These are phyloP conservation scores for Cercospora sp. DNA, from an alignment of 2,329 filamentous ascomycete species.

Conservation along the genomic window DNA sequence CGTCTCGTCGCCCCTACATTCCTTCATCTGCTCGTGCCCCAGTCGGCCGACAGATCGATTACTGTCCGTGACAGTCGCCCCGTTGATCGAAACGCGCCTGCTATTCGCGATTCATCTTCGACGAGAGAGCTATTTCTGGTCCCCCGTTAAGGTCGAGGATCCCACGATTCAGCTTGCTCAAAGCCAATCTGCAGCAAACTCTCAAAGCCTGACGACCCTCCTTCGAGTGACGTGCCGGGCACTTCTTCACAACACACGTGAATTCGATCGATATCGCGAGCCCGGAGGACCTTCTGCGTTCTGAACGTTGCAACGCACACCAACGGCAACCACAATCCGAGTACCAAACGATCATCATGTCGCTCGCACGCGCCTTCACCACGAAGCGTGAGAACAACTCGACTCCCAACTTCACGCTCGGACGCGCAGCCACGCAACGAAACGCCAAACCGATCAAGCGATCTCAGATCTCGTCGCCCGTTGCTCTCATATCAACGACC, in stretches of 20 bases:
- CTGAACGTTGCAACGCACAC: constrained; percentile 10
- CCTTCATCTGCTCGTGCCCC: background rate
- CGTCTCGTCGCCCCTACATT: background rate
- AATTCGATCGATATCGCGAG: background rate
- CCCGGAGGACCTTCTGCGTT: constrained; percentile 11
- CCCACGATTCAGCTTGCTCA: background rate
- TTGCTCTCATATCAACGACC: constrained; percentile 87
- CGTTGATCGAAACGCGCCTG: background rate
- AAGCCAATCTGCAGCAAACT: constrained; percentile 4
- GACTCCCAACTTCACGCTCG: constrained; percentile 35
- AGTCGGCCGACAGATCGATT: background rate
- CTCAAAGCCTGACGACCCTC: background rate
- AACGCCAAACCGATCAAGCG: constrained; percentile 55
- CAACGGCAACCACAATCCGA: constrained; percentile 10
- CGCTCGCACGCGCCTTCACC: constrained; percentile 71
- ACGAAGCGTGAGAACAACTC: constrained; percentile 65
- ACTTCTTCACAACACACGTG: background rate
- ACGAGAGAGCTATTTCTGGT: background rate
- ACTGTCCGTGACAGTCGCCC: background rate
- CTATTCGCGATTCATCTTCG: background rate
- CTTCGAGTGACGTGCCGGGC: background rate
- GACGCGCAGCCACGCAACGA: constrained; percentile 51
- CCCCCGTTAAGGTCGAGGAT: background rate
- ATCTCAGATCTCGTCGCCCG: constrained; percentile 79
- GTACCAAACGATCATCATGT: constrained; percentile 45